Evolutionary conservation across 1,284 basidiomycete species (phyloP).

Genomic region (Porodaedalea pini): DNA sequence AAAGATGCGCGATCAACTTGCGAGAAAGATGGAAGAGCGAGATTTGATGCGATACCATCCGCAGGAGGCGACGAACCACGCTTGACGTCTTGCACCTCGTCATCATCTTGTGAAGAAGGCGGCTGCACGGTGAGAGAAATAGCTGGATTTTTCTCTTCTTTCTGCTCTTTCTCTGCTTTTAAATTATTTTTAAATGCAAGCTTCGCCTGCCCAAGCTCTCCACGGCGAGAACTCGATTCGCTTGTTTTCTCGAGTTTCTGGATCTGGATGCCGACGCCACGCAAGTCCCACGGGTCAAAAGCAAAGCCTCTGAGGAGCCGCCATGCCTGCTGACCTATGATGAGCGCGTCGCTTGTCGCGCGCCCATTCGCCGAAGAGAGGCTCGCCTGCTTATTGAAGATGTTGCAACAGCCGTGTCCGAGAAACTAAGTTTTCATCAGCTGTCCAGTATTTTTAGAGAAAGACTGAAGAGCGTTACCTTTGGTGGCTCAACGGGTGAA

Average conservation of each 20-base stretch:
- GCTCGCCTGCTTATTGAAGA: constrained; percentile 71
- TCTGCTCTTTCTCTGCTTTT: constrained; percentile 1
- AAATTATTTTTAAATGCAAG: constrained; percentile 48
- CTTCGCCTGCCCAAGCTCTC: constrained; percentile 46
- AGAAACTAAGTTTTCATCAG: constrained; percentile 60
- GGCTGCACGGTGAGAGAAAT: constrained; percentile 30
- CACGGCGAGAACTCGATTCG: constrained; percentile 19
- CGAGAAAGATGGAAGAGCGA: constrained; percentile 63
- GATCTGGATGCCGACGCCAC: constrained; percentile 94
- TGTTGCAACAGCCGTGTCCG: constrained; percentile 87
- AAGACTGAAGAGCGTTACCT: constrained; percentile 45
- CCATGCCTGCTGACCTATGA: constrained; percentile 80
- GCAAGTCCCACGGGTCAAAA: constrained; percentile 81
- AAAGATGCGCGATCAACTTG: constrained; percentile 74
- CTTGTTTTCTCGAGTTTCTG: constrained; percentile 71
- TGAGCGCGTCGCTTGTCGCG: constrained; percentile 68
- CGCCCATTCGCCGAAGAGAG: constrained; percentile 56
- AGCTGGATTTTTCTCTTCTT: constrained; percentile 22
- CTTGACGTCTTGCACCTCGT: constrained; percentile 24
- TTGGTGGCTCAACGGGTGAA: constrained; percentile 90
- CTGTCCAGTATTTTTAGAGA: not conserved
- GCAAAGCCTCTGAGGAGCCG: constrained; percentile 68
- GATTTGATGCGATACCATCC: constrained; percentile 13
- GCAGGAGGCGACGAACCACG: constrained; percentile 15
- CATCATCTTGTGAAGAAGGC: constrained; percentile 33